These are phyloP conservation scores for Cytospora chrysosperma DNA, from an alignment of 2,329 filamentous ascomycete genomes.

Conservation along the genomic window DNA sequence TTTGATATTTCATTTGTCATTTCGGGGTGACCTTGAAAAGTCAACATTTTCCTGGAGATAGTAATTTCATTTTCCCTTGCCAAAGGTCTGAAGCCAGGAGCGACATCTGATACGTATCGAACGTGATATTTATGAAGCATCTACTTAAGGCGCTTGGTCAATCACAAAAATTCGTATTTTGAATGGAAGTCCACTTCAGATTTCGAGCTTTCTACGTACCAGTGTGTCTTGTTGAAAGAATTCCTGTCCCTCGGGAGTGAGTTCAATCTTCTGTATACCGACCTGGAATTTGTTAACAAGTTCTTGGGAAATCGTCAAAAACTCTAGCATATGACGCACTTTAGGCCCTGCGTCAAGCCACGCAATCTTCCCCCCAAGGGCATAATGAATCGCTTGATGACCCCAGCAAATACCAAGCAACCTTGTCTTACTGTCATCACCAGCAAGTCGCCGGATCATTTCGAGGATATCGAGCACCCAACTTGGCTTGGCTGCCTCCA, in stretches of 20 bases:
- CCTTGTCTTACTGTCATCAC: not conserved
- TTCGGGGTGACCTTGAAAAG: slow-evolving; percentile 3
- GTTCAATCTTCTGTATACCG: not conserved
- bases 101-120: not conserved
- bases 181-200: not conserved
- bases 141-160: not conserved
- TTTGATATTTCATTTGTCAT: not conserved
- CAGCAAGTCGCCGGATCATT: not conserved
- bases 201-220: not conserved
- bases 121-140: not conserved
- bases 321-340: not conserved
- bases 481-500: not conserved
- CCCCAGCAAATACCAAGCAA: slow-evolving; percentile 4
- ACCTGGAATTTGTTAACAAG: not conserved
- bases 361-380: not conserved
- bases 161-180: not conserved
- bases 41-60: not conserved
- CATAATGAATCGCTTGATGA: not conserved
- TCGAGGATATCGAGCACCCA: not conserved
- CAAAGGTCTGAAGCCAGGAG: not conserved
- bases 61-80: not conserved
- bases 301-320: not conserved
- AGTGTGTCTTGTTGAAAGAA: not conserved
- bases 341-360: not conserved
- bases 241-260: not conserved